A percentile compares a stretch with the other conserved stretches of the same genome.
These are phyloP conservation scores for Cercospora beticola DNA, from an alignment of 2,329 filamentous ascomycete genomes.

Conservation along the genomic window DNA sequence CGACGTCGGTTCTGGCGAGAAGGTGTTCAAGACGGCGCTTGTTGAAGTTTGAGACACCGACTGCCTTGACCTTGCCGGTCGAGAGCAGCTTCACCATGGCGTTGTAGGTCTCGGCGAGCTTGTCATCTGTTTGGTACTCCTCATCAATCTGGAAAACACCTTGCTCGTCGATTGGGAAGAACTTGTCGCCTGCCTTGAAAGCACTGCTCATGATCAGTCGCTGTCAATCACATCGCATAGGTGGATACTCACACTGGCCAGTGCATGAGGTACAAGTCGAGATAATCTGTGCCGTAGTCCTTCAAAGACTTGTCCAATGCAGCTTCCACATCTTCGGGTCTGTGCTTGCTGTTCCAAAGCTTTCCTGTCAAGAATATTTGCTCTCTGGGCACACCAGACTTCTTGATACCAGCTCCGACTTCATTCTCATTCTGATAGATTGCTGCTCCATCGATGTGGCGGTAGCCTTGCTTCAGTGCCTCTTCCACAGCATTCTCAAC, in stretches of 20 bases:
- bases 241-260: constrained; percentile 50
- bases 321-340: constrained; percentile 49
- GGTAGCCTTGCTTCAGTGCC: constrained; percentile 42
- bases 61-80: constrained; percentile 32
- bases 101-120: constrained; percentile 30
- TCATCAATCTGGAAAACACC: constrained; percentile 31
- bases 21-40: constrained; percentile 29
- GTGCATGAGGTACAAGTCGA: constrained; percentile 54
- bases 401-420: constrained; percentile 31
- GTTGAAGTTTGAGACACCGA: constrained; percentile 34
- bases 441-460: constrained; percentile 42
- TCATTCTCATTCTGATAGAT: constrained; percentile 38
- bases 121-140: constrained; percentile 43
- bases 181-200: constrained; percentile 22
- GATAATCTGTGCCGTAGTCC: constrained; percentile 47
- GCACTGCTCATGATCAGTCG: constrained; percentile 14
- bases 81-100: constrained; percentile 31
- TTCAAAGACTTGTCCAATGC: constrained; percentile 39
- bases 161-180: constrained; percentile 45
- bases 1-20: constrained; percentile 21
- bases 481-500: constrained; percentile 31
- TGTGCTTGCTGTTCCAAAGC: constrained; percentile 59
- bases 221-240: too few relatives aligned
- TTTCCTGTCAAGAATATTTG: constrained; percentile 54
- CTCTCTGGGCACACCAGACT: constrained; percentile 30